These are phyloP conservation scores for Aspergillus homomorphus DNA, from an alignment of 495 filamentous ascomycete species.

Conservation along the genomic window DNA sequence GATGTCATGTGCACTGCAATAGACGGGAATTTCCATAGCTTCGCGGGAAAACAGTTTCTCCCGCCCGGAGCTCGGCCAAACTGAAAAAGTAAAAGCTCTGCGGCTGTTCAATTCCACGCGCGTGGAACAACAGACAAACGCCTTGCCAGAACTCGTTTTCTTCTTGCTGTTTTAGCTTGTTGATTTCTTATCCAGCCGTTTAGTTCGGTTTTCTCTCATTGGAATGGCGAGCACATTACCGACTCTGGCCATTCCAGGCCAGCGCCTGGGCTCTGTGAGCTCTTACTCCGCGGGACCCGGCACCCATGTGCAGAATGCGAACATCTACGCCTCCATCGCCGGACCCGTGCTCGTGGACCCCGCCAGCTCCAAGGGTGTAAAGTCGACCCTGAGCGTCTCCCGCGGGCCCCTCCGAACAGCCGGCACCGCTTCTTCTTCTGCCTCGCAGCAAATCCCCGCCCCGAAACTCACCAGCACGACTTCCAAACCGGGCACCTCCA, in stretches of 20 bases:
- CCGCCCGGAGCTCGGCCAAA: slow-evolving; percentile 3
- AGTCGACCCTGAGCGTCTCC: slow-evolving; percentile 54
- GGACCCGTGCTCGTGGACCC: slow-evolving; percentile 54
- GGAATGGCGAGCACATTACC: slow-evolving; percentile 35
- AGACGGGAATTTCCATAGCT: too few relatives aligned
- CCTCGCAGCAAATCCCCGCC: slow-evolving; percentile 21
- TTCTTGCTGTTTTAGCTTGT: neutral
- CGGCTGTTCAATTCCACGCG: neutral
- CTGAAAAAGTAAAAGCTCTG: slow-evolving; percentile 5
- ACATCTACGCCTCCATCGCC: slow-evolving; percentile 71
- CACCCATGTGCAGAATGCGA: slow-evolving; percentile 69
- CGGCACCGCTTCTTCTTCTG: slow-evolving; percentile 24
- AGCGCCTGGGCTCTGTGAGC: slow-evolving; percentile 65
- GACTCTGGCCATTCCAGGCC: slow-evolving; percentile 60
- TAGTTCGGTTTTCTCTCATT: neutral
- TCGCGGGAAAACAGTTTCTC: neutral
- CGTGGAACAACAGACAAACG: neutral
- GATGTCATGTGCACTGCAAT: neutral
- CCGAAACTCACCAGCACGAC: slow-evolving; percentile 2
- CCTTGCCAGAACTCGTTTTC: neutral
- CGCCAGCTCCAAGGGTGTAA: slow-evolving; percentile 46
- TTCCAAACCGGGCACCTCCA: slow-evolving; percentile 24
- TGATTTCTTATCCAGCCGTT: neutral
- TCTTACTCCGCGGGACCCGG: slow-evolving; percentile 71
- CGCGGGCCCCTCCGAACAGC: slow-evolving; percentile 30